Evolutionary conservation across 164 flowering plant genomes (phyloP), one percentile per base, ranked within the genome.

Genomic region (Brasenia schreberi): DNA sequence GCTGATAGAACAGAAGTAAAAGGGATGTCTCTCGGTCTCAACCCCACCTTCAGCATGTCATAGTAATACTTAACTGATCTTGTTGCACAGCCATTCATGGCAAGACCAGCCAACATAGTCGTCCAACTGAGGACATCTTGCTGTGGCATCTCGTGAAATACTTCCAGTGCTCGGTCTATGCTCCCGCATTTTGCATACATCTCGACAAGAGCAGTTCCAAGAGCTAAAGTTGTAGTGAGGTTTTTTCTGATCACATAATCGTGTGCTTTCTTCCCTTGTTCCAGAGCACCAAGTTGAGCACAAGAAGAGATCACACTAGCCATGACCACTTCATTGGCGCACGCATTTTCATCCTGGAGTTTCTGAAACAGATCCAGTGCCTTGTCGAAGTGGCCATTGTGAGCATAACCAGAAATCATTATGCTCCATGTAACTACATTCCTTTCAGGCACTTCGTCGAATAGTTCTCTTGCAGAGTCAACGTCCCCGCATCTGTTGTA

Each of bases 321-420:
- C 5, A 69, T 4, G 61, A 64, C 17, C 52, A 27, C 56, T 12
- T 42, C 52, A 16, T 69, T 64, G 12, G 66, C 64, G 45, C 42
- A 12, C 14, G 56, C 62, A 6, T 72, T 69, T 18, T 27, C 39
- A 67, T 67, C 49, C 70, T 67, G 74, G 64, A 71, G 67, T 53
- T 63, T 67, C 42, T 67, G 45, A 59, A 71, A 71, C 12, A 71
- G 18, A 58, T 23, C 58, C 44, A 71, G 61, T 53, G 67, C 69
- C 49, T 71, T 64, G 58, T 18, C 63, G 17, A 69, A 71, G 19
- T 63, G 43, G 66, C 70, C 80, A 64, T 78, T 80, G 19, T 61
- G 64, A 39, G 70, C 52, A 62, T 58, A 69, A 5, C 72, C 75
- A 52, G 67, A 17, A 27, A 73, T 65, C 64, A 73, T 65, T 2